Evolutionary conservation across 2,329 filamentous ascomycete genomes (phyloP), one percentile per base, ranked within the genome.

Genomic region (Pezicula radicicola): DNA sequence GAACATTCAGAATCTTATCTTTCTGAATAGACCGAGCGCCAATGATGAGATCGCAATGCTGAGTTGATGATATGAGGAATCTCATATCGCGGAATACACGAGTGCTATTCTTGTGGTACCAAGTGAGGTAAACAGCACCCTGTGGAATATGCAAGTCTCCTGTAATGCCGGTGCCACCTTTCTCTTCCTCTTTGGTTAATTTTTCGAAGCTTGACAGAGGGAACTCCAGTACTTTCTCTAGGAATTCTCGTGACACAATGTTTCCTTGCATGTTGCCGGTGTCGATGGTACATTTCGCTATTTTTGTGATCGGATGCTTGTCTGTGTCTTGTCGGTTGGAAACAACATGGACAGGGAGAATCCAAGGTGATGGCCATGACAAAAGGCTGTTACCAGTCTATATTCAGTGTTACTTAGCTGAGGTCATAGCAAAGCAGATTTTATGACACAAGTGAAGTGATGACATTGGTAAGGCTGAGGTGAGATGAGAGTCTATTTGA

Each of bases 251-350:
- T 2, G 52, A 54, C 8, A 54, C 35, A 16, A 54, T 21, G 35
- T 54, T 54, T 13, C 52, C 52, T 41, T 54, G 48, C 3, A 37
- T 40, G 37, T 48, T 48, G 8, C 47, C 52, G 9, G 52, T 54
- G 18, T 54, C 52, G 18, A 54, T 45, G 2, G 48, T 54, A 33
- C 52, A 54, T 46, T 39, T 21, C 4, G 39, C 39, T 18, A 41
- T 3, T 21, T 41, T 18, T 9, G 39, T 12, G 15, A n/a, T 5
- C 13, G 15, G 10, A n/a, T 41, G 39, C 18, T 41, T 41, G n/a
- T 9, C 8, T 18, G 39, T 41, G 21, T 41, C 39, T 21, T 10
- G 15, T 15, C 39, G 39, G 10, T 12, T n/a, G 9, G 39, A 41
- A 3, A 41, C 3, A 8, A 41, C 39, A 8, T 16, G 21, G 39